Percentiles rank a stretch among this genome's conserved stretches.
Evolutionary conservation across 495 filamentous ascomycete genomes (phyloP).

Genomic region (Trichoderma asperelloides): DNA sequence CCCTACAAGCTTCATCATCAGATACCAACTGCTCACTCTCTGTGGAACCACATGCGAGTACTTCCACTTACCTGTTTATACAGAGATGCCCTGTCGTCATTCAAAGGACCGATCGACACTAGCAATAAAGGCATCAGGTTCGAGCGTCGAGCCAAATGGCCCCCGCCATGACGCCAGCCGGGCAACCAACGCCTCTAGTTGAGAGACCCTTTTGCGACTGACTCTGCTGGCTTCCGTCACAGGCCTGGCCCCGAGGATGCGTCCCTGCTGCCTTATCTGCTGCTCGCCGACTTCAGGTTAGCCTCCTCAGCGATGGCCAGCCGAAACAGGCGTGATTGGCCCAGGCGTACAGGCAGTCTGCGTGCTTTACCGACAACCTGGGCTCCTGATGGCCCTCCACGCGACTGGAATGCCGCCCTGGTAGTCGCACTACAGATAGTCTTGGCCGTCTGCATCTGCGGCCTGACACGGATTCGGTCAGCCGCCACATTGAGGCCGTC

Average conservation of each 20-base stretch:
- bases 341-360: background rate
- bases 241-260: background rate
- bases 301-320: background rate
- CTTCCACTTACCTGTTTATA: background rate
- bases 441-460: slow-evolving; percentile 7
- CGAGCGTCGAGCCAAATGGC: background rate
- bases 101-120: background rate
- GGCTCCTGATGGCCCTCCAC: slow-evolving; percentile 5
- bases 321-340: background rate
- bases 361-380: background rate
- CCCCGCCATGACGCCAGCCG: slow-evolving; percentile 6
- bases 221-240: background rate
- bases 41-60: too few species aligned
- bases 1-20: too few species aligned
- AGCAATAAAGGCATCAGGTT: background rate
- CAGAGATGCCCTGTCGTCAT: background rate
- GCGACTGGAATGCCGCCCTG: slow-evolving; percentile 7
- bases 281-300: background rate
- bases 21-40: too few species aligned
- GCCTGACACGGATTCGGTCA: slow-evolving; percentile 8
- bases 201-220: background rate
- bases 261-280: background rate
- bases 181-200: background rate
- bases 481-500: background rate
- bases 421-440: background rate